Conservation (phyloP, 2,329 filamentous ascomycete species). For the Sarocladium brachiariae region DNA sequence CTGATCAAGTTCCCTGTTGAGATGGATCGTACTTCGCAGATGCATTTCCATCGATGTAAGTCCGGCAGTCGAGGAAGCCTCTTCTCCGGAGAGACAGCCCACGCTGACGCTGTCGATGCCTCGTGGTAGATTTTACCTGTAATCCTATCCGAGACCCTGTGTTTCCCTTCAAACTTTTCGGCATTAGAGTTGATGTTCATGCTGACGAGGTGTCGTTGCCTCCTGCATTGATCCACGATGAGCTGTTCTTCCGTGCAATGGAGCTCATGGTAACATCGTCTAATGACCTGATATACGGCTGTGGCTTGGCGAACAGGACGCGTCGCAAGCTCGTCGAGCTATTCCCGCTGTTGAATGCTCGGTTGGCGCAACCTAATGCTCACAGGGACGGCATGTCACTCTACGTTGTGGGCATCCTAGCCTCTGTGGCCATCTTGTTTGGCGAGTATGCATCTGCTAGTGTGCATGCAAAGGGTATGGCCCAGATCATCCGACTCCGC, state of each 20-base stretch:
- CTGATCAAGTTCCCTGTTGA: constrained; percentile 4
- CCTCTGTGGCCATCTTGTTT: constrained; percentile 4
- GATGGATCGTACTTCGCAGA: neutral
- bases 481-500: constrained; percentile 1
- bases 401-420: constrained; percentile 8
- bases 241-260: constrained; percentile 1
- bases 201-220: neutral
- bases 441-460: constrained; percentile 4
- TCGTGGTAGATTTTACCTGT: neutral
- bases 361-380: neutral
- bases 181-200: neutral
- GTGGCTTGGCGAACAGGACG: neutral
- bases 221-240: neutral
- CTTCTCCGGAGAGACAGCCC: too few relatives aligned
- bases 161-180: constrained; percentile 8
- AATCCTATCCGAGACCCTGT: constrained; percentile 8
- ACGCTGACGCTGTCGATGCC: too few relatives aligned
- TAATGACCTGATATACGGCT: constrained; percentile 2
- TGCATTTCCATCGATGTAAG: constrained; percentile 6
- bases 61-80: too few relatives aligned
- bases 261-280: neutral
- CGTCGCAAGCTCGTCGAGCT: neutral
- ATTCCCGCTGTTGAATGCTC: neutral
- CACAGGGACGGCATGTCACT: neutral
- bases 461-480: constrained; percentile 1